Conservation (phyloP, 2,329 filamentous ascomycete genomes). For the Colletotrichum somersetense region DNA sequence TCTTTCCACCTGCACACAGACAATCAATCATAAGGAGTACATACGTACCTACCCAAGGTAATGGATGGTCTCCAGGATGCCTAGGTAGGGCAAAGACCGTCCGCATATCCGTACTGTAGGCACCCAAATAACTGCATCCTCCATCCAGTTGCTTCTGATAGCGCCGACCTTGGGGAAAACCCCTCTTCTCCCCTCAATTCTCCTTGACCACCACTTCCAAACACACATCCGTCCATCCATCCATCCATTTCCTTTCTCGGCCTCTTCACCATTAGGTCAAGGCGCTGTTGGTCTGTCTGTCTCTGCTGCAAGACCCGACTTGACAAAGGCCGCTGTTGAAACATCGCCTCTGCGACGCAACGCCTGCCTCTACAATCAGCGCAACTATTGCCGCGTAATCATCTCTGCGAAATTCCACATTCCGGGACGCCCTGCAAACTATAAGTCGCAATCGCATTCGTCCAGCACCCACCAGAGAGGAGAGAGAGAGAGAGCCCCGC, state of each 20-base stretch:
- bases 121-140: constrained; percentile 36
- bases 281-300: too few species aligned
- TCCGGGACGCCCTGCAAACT: neutral
- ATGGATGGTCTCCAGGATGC: constrained; percentile 15
- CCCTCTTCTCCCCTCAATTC: neutral
- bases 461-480: constrained; percentile 1
- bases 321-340: too few species aligned
- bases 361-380: neutral
- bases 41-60: neutral
- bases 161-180: neutral
- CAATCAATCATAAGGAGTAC: too few species aligned
- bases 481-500: constrained; percentile 11
- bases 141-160: constrained; percentile 20
- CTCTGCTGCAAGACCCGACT: too few species aligned
- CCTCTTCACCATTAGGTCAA: too few species aligned
- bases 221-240: neutral
- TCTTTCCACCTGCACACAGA: neutral
- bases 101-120: constrained; percentile 25
- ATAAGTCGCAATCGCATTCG: constrained; percentile 3
- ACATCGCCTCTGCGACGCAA: too few species aligned
- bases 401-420: neutral
- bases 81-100: constrained; percentile 19
- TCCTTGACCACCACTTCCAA: constrained; percentile 27
- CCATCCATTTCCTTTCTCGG: neutral
- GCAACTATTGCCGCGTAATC: constrained; percentile 27